Conservation (phyloP, 306 rosid species). For the Quercus berberidifolia region DNA sequence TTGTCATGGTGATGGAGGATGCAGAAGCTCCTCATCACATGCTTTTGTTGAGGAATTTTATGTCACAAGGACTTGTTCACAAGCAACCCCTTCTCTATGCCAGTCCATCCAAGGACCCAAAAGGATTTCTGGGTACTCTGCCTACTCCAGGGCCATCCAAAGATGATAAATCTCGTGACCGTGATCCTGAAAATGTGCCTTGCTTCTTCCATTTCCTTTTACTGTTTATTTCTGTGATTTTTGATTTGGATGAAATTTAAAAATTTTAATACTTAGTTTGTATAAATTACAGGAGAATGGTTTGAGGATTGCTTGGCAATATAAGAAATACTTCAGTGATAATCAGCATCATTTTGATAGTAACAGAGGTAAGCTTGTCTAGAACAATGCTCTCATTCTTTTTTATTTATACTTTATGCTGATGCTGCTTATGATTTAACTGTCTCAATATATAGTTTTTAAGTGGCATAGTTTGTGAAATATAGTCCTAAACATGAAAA, state of each 20-base stretch:
- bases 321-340: conserved; percentile 81
- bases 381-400: neutral
- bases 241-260: conserved; percentile 1
- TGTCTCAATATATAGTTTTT: neutral
- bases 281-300: conserved; percentile 59
- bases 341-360: conserved; percentile 42
- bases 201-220: conserved; percentile 9
- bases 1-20: conserved; percentile 91
- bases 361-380: conserved; percentile 43
- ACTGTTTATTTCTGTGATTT: neutral
- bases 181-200: conserved; percentile 47
- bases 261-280: conserved; percentile 9
- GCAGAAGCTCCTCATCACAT: conserved; percentile 96
- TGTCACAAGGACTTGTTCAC: conserved; percentile 87
- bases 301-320: conserved; percentile 94
- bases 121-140: conserved; percentile 84
- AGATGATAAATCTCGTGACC: conserved; percentile 49
- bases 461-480: neutral
- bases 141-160: conserved; percentile 60
- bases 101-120: conserved; percentile 73
- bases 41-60: conserved; percentile 88
- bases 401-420: neutral
- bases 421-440: neutral
- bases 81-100: conserved; percentile 84
- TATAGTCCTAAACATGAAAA: neutral